Conservation (phyloP, 176 grass and related monocot species). For the Rhynchospora breviuscula region DNA sequence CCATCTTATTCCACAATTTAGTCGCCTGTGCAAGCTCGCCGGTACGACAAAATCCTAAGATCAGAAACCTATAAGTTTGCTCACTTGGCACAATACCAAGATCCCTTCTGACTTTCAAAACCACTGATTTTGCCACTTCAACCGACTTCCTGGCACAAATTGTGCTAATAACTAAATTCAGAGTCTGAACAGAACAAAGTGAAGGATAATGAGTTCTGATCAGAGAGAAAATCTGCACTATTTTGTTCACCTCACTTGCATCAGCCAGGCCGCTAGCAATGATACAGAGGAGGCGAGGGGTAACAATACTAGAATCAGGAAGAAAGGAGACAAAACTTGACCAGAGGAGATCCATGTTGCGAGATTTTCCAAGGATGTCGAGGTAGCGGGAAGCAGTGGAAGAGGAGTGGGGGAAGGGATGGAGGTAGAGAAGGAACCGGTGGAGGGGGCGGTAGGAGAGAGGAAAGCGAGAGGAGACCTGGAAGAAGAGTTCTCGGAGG, state of each 20-base stretch:
- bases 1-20: conserved; percentile 71
- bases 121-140: conserved; percentile 58
- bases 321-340: conserved; percentile 36
- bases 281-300: conserved; percentile 33
- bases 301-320: conserved; percentile 19
- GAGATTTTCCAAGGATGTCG: conserved; percentile 50
- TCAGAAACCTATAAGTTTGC: conserved; percentile 40
- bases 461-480: conserved; percentile 48
- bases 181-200: conserved; percentile 13
- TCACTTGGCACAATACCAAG: conserved; percentile 35
- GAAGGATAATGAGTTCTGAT: conserved; percentile 22
- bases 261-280: conserved; percentile 38
- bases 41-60: conserved; percentile 54
- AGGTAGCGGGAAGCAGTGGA: conserved; percentile 50
- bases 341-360: conserved; percentile 61
- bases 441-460: conserved; percentile 74
- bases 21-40: conserved; percentile 47
- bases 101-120: conserved; percentile 42
- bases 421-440: conserved; percentile 63
- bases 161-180: conserved; percentile 33
- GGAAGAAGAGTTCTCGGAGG: conserved; percentile 69
- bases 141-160: conserved; percentile 44
- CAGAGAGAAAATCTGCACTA: conserved; percentile 41
- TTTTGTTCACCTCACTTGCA: conserved; percentile 52
- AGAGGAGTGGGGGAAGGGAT: conserved; percentile 57